These are phyloP conservation scores for Pseudozyma sp. DNA, from an alignment of 1,284 basidiomycete genomes.

Conservation along the genomic window DNA sequence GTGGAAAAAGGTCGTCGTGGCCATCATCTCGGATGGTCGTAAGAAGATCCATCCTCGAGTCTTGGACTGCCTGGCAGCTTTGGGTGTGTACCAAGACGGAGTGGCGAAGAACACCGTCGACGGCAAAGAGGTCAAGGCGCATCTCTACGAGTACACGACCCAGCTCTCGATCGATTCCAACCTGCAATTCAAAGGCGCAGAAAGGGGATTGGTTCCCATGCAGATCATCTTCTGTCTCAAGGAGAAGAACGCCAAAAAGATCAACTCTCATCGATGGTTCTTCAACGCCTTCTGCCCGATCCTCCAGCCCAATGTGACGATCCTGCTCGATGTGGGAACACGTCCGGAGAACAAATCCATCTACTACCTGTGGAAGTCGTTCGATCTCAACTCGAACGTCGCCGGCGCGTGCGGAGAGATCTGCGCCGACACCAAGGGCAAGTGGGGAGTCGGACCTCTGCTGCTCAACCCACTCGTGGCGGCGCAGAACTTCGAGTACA, in stretches of 20 bases:
- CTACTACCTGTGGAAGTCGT: constrained; percentile 96
- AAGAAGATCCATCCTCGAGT: constrained; percentile 92
- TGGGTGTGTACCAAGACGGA: constrained; percentile 75
- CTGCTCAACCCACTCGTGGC: constrained; percentile 87
- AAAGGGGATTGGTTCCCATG: constrained; percentile 77
- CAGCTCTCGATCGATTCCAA: constrained; percentile 88
- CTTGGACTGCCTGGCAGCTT: constrained; percentile 79
- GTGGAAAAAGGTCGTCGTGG: constrained; percentile 83
- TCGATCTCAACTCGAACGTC: constrained; percentile 80
- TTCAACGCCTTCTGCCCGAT: constrained; percentile 65
- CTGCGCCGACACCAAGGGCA: constrained; percentile 63
- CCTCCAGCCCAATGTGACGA: constrained; percentile 85
- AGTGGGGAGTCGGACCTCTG: constrained; percentile 76
- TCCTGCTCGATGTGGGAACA: constrained; percentile 93
- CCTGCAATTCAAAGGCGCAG: constrained; percentile 91
- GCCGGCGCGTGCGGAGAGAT: constrained; percentile 88
- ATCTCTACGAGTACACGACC: constrained; percentile 95
- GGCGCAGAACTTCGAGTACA: constrained; percentile 96
- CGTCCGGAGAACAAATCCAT: constrained; percentile 96
- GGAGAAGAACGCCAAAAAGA: constrained; percentile 71
- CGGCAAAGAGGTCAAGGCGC: constrained; percentile 87
- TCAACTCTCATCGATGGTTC: constrained; percentile 81
- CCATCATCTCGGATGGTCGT: constrained; percentile 91
- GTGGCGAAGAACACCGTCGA: constrained; percentile 93
- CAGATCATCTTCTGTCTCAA: constrained; percentile 68